Conservation (phyloP, 768 basidiomycete species). For the Xerocomellus dryophilus region DNA sequence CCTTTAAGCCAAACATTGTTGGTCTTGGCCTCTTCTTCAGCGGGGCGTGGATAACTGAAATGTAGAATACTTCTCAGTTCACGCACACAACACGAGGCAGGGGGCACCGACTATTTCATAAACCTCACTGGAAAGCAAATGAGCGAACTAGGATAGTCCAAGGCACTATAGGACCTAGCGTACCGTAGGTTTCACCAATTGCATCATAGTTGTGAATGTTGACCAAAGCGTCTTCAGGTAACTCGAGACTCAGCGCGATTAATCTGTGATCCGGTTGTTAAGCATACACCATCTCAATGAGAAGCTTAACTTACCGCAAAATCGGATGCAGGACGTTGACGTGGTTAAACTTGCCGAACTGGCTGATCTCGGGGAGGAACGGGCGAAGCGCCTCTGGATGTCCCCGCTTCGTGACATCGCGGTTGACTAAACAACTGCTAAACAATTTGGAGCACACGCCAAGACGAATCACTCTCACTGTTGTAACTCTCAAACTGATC, state of each 20-base stretch:
- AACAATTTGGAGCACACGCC: neutral
- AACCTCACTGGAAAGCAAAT: conserved; percentile 44
- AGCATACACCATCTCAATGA: neutral
- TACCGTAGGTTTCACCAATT: conserved; percentile 43
- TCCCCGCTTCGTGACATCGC: conserved; percentile 41
- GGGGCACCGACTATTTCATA: conserved; percentile 59
- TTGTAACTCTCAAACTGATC: conserved; percentile 67
- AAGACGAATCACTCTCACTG: conserved; percentile 35
- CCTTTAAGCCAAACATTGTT: conserved; percentile 61
- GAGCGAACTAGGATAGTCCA: neutral
- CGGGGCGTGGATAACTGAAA: conserved; percentile 46
- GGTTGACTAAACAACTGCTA: conserved; percentile 41
- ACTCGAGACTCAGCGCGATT: conserved; percentile 49
- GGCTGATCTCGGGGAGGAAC: conserved; percentile 50
- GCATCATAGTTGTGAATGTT: conserved; percentile 45
- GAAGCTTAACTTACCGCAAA: conserved; percentile 33
- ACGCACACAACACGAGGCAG: neutral
- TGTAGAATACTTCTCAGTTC: neutral
- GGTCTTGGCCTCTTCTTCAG: conserved; percentile 48
- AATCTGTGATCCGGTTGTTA: conserved; percentile 31
- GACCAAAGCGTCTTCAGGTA: conserved; percentile 51
- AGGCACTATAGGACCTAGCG: neutral
- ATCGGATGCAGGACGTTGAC: conserved; percentile 48
- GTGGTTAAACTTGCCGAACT: conserved; percentile 51
- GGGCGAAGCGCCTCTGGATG: conserved; percentile 52